phyloP scores from a whole-genome alignment of 345 rosid genomes.

The Cardamine occulta region DNA sequence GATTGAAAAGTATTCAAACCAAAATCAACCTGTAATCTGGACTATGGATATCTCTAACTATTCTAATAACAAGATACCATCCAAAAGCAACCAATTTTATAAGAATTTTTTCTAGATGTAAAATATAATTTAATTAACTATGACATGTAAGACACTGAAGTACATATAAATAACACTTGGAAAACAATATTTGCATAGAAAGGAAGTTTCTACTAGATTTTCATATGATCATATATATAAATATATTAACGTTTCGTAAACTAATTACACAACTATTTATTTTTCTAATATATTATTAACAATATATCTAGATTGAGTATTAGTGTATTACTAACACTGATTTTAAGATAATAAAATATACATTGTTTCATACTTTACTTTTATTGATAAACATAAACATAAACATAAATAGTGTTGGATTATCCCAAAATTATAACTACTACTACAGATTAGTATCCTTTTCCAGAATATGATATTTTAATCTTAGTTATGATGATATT shows the following conservation, averaged over 20 bases:
- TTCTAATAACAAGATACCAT: background rate
- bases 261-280: background rate
- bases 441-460: background rate
- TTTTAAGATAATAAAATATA: background rate
- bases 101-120: background rate
- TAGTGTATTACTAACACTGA: no score
- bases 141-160: conserved; percentile 5
- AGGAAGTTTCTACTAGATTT: background rate
- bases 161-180: background rate
- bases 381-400: conserved; percentile 20
- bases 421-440: background rate
- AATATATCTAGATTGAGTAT: background rate
- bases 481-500: background rate
- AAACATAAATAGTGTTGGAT: conserved; percentile 1
- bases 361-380: background rate
- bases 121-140: background rate
- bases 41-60: background rate
- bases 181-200: background rate
- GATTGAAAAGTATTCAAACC: conserved; percentile 23
- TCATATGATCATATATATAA: background rate
- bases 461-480: background rate
- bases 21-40: conserved; percentile 23
- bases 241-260: background rate
- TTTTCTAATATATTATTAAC: background rate
- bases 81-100: background rate